A percentile compares a stretch with the other conserved stretches of the same genome.
phyloP scores from a whole-genome alignment of 2,329 filamentous ascomycete genomes.

The Scopulariopsis brevicaulis region DNA sequence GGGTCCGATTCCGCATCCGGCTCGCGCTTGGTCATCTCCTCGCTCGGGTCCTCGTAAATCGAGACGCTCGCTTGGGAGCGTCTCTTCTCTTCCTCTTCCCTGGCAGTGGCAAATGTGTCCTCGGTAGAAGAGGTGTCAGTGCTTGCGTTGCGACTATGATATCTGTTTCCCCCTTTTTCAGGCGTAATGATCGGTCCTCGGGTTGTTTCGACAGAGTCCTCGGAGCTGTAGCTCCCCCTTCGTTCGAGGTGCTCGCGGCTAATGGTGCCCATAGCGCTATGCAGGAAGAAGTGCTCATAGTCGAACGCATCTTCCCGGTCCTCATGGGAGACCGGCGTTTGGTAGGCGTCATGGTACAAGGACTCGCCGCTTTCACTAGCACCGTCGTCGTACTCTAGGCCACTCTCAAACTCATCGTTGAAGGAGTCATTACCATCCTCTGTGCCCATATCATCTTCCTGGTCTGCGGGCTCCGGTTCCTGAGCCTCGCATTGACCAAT shows the following conservation, averaged over 20 bases:
- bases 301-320: conserved; percentile 93
- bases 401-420: conserved; percentile 22
- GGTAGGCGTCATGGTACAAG: conserved; percentile 49
- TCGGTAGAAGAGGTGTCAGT: conserved; percentile 36
- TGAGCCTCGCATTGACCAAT: neutral
- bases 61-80: conserved; percentile 20
- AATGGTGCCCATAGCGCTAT: conserved; percentile 79
- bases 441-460: conserved; percentile 22
- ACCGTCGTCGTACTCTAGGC: conserved; percentile 23
- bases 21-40: neutral
- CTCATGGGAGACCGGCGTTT: conserved; percentile 66
- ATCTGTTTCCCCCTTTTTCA: conserved; percentile 10
- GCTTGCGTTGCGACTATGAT: conserved; percentile 28
- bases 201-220: conserved; percentile 51
- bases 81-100: conserved; percentile 28
- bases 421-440: conserved; percentile 21
- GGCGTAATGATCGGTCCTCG: conserved; percentile 27
- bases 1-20: neutral
- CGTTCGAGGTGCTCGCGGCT: conserved; percentile 37
- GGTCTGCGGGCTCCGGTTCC: neutral
- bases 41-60: conserved; percentile 11
- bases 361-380: conserved; percentile 54
- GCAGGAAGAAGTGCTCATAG: conserved; percentile 90
- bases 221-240: conserved; percentile 43
- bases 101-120: conserved; percentile 46